phyloP scores from a whole-genome alignment of 352 stramenopile genomes.

The Globisporangium acanthophoron region DNA sequence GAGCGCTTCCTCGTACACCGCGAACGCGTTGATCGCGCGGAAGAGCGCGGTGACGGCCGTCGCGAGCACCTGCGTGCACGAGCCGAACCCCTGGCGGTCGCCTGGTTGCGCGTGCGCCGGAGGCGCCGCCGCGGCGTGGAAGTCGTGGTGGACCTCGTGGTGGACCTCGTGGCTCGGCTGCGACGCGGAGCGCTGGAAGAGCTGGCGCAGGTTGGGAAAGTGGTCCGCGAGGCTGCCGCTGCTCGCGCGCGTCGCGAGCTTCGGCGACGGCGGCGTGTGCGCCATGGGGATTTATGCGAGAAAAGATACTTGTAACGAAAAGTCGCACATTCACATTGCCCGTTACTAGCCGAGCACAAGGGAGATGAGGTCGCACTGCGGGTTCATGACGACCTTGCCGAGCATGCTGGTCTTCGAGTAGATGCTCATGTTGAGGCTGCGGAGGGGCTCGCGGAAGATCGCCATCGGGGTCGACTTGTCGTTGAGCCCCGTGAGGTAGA shows the following conservation, averaged over 20 bases:
- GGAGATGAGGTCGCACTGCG: constrained; percentile 18
- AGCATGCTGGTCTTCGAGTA: constrained; percentile 15
- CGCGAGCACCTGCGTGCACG: constrained; percentile 45
- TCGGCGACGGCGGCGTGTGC: constrained; percentile 2
- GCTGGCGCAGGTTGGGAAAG: constrained; percentile 19
- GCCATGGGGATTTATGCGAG: not conserved
- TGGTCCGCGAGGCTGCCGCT: constrained; percentile 14
- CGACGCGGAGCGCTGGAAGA: constrained; percentile 24
- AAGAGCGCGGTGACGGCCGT: constrained; percentile 48
- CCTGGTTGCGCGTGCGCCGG: not conserved
- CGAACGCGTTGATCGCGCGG: constrained; percentile 30
- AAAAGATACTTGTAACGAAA: not conserved
- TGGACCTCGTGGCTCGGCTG: constrained; percentile 11
- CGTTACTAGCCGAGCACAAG: constrained; percentile 4
- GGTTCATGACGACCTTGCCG: constrained; percentile 17
- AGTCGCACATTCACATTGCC: not conserved
- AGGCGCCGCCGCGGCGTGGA: not conserved
- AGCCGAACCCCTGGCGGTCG: constrained; percentile 33
- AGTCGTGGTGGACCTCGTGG: constrained; percentile 5
- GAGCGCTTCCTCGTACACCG: constrained; percentile 20
- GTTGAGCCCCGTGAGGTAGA: constrained; percentile 40
- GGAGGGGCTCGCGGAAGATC: constrained; percentile 17
- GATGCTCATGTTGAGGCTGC: constrained; percentile 27
- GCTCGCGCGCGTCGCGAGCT: constrained; percentile 12
- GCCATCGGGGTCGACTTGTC: constrained; percentile 16